phyloP scores from a whole-genome alignment of 2,329 filamentous ascomycete genomes.

The Rutstroemia sp. region DNA sequence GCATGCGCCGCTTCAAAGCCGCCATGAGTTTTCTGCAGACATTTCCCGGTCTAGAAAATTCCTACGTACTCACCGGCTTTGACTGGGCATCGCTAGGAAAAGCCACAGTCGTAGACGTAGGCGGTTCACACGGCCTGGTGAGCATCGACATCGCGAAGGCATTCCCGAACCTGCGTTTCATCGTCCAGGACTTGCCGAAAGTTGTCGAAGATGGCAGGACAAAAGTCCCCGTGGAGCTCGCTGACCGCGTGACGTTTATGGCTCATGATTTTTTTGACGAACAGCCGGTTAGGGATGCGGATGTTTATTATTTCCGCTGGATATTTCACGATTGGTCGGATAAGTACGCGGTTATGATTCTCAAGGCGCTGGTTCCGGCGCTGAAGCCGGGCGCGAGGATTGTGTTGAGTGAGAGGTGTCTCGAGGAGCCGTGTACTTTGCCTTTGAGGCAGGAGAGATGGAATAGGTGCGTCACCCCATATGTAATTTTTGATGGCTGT shows the following conservation, averaged over 20 bases:
- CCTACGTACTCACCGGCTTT: too few relatives aligned
- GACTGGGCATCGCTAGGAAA: too few relatives aligned
- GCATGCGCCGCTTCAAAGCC: too few relatives aligned
- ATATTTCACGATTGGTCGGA: constrained; percentile 29
- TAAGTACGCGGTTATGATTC: not conserved
- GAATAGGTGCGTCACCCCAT: not conserved
- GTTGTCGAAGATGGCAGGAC: not conserved
- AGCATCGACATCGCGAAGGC: not conserved
- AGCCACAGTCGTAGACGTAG: not conserved
- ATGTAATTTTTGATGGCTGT: not conserved
- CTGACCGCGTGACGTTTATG: not conserved
- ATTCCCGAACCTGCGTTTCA: not conserved
- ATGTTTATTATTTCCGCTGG: constrained; percentile 28
- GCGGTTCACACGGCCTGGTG: not conserved
- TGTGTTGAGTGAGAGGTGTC: not conserved
- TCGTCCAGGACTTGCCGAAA: not conserved
- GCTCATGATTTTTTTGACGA: constrained; percentile 1
- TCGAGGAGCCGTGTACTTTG: not conserved
- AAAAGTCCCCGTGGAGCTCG: not conserved
- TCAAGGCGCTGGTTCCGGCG: not conserved
- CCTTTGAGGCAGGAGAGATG: not conserved
- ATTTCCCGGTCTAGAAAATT: too few relatives aligned
- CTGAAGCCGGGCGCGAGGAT: not conserved
- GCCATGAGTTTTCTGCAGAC: too few relatives aligned
- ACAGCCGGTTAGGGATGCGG: constrained; percentile 27